Evolutionary conservation across 1,284 basidiomycete species (phyloP).

Genomic region (Cystobasidium pallidum): DNA sequence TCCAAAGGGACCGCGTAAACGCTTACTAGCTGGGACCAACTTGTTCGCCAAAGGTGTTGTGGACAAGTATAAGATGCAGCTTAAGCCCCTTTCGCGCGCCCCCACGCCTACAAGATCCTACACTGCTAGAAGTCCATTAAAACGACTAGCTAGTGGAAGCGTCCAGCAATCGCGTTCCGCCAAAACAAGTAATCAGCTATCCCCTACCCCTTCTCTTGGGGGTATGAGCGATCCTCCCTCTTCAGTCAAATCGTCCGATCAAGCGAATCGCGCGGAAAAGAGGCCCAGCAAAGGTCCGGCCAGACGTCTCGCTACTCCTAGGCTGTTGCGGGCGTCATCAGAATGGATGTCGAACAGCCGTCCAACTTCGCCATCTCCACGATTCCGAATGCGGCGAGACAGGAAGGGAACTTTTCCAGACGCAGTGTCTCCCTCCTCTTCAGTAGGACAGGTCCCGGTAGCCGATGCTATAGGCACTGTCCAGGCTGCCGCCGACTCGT

Average conservation of each 20-base stretch:
- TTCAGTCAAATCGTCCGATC: conserved; percentile 3
- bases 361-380: conserved; percentile 30
- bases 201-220: conserved; percentile 32
- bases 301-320: conserved; percentile 12
- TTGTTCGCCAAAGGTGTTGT: conserved; percentile 39
- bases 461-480: neutral
- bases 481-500: conserved; percentile 2
- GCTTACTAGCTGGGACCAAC: conserved; percentile 36
- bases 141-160: conserved; percentile 2
- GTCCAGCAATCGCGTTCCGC: neutral
- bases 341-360: conserved; percentile 39
- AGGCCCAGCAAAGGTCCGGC: conserved; percentile 6
- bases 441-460: neutral
- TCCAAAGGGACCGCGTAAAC: conserved; percentile 6
- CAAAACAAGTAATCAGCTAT: conserved; percentile 22
- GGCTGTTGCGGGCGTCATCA: conserved; percentile 28
- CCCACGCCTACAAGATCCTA: conserved; percentile 34
- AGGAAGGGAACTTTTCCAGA: conserved; percentile 16
- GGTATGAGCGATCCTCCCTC: conserved; percentile 35
- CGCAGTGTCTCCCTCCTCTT: neutral
- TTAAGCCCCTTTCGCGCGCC: conserved; percentile 23
- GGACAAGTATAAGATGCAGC: conserved; percentile 43
- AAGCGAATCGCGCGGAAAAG: neutral
- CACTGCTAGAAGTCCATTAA: conserved; percentile 19
- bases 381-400: conserved; percentile 24